Evolutionary conservation across 2,329 filamentous ascomycete genomes (phyloP), one percentile per base, ranked within the genome.

Genomic region (Tolypocladium ovalisporum): DNA sequence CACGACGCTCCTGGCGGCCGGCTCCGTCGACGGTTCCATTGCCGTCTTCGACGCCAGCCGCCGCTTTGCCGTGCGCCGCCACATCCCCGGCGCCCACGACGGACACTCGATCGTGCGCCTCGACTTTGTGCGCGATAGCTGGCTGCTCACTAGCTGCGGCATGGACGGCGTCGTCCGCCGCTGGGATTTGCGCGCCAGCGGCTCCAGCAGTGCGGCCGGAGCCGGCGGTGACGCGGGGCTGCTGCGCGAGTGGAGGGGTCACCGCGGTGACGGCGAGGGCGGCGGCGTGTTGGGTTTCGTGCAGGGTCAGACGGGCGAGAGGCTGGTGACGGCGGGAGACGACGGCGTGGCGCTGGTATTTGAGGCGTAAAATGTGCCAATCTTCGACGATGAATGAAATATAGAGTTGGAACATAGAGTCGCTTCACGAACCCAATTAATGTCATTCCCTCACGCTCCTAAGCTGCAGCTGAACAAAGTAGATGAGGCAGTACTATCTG

Each of bases 251-350:
- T 97, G 92, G 92, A 90, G 81, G 71, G 94, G 94, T 0, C 94
- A 99, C 70, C 72, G 89, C 64, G 86, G 92, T 35, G 84, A 89
- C 68, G 88, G 90, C 15, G 90, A 94, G 74, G 87, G 90, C 27
- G 93, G 92, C 37, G 93, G 93, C 56, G 87, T 97, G 10, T 74
- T 97, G 64, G 92, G 88, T 0, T 99, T 97, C 68, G 92, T 96
- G 55, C 91, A 97, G 72, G 85, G 86, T 8, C 80, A 86, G 69
- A 82, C 78, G 4, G 90, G 90, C 0, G 83, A 85, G 71, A 80
- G 85, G 62, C 78, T 97, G 54, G 81, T 96, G 5, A 97, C 94
- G 7, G 94, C 91, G 2, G 94, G 94, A 29, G 94, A 99, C 74
- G 94, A 99, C 68, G 81, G 83, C 8, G 71, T 89, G 32, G 77